Percentiles rank a stretch among this genome's conserved stretches.
phyloP scores from a whole-genome alignment of 2,329 filamentous ascomycete species.

The Plenodomus tracheiphilus region DNA sequence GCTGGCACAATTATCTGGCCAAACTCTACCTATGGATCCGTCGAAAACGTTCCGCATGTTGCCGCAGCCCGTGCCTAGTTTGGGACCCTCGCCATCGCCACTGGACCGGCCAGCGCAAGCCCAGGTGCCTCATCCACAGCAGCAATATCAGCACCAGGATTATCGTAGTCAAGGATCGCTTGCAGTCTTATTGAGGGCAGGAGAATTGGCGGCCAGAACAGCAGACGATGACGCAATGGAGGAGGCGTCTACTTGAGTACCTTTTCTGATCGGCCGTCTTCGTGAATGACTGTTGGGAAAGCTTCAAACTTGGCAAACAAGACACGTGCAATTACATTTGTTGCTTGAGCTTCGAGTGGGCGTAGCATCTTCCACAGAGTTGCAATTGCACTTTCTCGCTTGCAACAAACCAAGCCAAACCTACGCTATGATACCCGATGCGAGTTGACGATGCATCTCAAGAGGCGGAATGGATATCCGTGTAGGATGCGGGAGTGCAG shows the following conservation, averaged over 20 bases:
- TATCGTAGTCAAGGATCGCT: slow-evolving; percentile 40
- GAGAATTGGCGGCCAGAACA: slow-evolving; percentile 41
- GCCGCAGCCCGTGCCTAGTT: slow-evolving; percentile 42
- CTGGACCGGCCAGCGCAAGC: slow-evolving; percentile 31
- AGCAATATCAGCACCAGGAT: slow-evolving; percentile 28
- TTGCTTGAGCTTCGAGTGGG: not conserved
- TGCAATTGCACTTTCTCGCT: not conserved
- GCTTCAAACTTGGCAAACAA: not conserved
- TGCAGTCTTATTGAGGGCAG: slow-evolving; percentile 43
- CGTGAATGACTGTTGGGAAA: not conserved
- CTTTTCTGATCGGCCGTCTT: not conserved
- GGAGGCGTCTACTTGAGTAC: slow-evolving; percentile 25
- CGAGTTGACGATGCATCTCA: not conserved
- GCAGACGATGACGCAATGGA: slow-evolving; percentile 35
- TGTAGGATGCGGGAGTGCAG: not conserved
- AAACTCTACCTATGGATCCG: slow-evolving; percentile 31
- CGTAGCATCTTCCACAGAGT: not conserved
- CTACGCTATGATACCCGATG: not conserved
- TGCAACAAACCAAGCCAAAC: not conserved
- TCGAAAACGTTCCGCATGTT: slow-evolving; percentile 41
- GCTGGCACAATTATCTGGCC: slow-evolving; percentile 10
- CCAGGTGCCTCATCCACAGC: slow-evolving; percentile 13
- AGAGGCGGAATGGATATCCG: not conserved
- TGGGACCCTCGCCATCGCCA: slow-evolving; percentile 32
- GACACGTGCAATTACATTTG: not conserved